phyloP scores from a whole-genome alignment of 495 filamentous ascomycete genomes.

The Mycothermus thermophilus region DNA sequence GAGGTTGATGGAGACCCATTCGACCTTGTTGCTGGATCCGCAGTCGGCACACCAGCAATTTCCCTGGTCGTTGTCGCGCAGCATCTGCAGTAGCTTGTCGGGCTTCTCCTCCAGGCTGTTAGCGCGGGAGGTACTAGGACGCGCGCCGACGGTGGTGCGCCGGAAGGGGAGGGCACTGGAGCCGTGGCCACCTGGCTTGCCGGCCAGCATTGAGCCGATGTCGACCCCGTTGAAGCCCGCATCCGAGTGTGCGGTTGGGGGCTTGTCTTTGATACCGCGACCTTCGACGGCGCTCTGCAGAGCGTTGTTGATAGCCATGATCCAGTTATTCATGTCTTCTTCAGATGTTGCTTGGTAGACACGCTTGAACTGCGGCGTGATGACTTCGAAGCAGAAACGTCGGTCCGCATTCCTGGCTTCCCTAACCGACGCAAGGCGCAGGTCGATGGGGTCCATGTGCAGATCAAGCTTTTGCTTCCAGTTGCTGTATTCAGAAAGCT shows the following conservation, averaged over 20 bases:
- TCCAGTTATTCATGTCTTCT: constrained; percentile 97
- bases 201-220: constrained; percentile 82
- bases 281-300: constrained; percentile 90
- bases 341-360: constrained; percentile 97
- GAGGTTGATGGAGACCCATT: constrained; percentile 98
- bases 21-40: constrained; percentile 76
- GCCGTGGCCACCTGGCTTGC: constrained; percentile 52
- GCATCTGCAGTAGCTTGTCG: constrained; percentile 66
- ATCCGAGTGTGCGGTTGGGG: constrained; percentile 32
- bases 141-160: constrained; percentile 74
- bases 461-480: constrained; percentile 96
- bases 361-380: constrained; percentile 90
- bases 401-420: constrained; percentile 89
- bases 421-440: constrained; percentile 90
- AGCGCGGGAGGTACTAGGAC: constrained; percentile 59
- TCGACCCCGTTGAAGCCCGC: constrained; percentile 51
- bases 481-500: constrained; percentile 94
- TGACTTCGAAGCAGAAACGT: constrained; percentile 96
- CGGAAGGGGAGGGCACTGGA: constrained; percentile 47
- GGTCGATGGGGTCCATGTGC: constrained; percentile 96
- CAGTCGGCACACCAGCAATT: constrained; percentile 96
- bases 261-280: constrained; percentile 41
- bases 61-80: constrained; percentile 82
- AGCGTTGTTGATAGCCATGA: constrained; percentile 91
- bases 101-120: constrained; percentile 64